Conservation (phyloP, 352 stramenopile species). For the Chrysophaeum taylorii region DNA sequence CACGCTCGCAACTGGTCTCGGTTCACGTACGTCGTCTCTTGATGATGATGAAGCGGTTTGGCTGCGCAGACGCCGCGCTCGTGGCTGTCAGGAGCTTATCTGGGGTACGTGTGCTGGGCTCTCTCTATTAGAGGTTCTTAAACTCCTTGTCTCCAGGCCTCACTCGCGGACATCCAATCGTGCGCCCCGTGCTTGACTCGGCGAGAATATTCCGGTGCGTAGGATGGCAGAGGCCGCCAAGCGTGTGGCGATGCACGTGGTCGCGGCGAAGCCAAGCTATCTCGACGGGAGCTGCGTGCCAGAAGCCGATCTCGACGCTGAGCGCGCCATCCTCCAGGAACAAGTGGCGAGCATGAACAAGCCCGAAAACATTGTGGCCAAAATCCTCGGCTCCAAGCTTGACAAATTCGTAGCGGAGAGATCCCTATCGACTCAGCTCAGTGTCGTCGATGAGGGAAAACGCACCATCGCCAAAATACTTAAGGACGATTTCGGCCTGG, state of each 20-base stretch:
- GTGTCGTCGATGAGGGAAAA: slow-evolving; percentile 73
- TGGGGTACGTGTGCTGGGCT: no score
- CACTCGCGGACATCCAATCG: no score
- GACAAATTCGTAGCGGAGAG: slow-evolving; percentile 71
- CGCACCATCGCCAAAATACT: slow-evolving; percentile 47
- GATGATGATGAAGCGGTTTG: no score
- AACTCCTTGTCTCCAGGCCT: no score
- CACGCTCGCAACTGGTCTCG: no score
- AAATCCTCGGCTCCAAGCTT: slow-evolving; percentile 68
- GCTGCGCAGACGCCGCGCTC: no score
- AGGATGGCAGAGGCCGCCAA: slow-evolving; percentile 56
- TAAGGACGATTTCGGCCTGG: no score
- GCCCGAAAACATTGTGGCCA: slow-evolving; percentile 61
- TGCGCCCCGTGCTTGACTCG: no score
- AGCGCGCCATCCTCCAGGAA: slow-evolving; percentile 60
- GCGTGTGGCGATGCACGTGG: slow-evolving; percentile 71
- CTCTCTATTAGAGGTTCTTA: no score
- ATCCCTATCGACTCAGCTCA: slow-evolving; percentile 63
- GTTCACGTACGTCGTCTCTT: no score
- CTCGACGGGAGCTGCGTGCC: slow-evolving; percentile 57
- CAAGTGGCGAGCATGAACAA: slow-evolving; percentile 60
- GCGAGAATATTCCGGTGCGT: no score
- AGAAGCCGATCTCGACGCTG: slow-evolving; percentile 53
- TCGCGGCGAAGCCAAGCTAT: slow-evolving; percentile 65
- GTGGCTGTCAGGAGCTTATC: no score